These are phyloP conservation scores for Kalmusia sp. DNA, from an alignment of 2,329 filamentous ascomycete species.

Conservation along the genomic window DNA sequence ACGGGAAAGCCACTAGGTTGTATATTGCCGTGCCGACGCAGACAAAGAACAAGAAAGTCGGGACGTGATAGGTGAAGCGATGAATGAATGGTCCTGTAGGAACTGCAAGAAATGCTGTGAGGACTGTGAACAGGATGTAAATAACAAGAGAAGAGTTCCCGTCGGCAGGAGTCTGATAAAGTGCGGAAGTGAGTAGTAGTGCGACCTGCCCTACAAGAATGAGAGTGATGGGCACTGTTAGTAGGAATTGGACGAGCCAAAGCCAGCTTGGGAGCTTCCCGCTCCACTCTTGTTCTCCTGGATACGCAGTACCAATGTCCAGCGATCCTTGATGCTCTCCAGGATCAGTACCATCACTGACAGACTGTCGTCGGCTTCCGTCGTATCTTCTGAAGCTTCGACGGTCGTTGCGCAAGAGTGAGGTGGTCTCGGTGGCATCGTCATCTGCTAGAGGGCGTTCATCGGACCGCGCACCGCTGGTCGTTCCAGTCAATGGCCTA, in stretches of 20 bases:
- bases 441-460: slow-evolving; percentile 44
- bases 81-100: slow-evolving; percentile 87
- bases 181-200: slow-evolving; percentile 73
- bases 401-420: slow-evolving; percentile 59
- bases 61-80: slow-evolving; percentile 82
- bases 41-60: slow-evolving; percentile 75
- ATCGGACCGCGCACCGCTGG: slow-evolving; percentile 36
- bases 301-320: slow-evolving; percentile 55
- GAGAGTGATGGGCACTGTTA: slow-evolving; percentile 79
- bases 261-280: slow-evolving; percentile 78
- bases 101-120: slow-evolving; percentile 75
- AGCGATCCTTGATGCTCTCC: slow-evolving; percentile 45
- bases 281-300: slow-evolving; percentile 86
- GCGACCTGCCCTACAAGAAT: slow-evolving; percentile 79
- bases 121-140: slow-evolving; percentile 72
- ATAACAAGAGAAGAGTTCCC: slow-evolving; percentile 75
- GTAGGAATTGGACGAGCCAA: slow-evolving; percentile 85
- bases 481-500: slow-evolving; percentile 43
- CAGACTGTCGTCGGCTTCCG: slow-evolving; percentile 47
- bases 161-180: slow-evolving; percentile 84
- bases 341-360: slow-evolving; percentile 43
- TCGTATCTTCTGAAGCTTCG: slow-evolving; percentile 63
- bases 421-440: slow-evolving; percentile 62
- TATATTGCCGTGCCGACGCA: slow-evolving; percentile 81
- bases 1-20: slow-evolving; percentile 87